phyloP scores from a whole-genome alignment of 2,329 filamentous ascomycete species.

The Septoria petroselini region DNA sequence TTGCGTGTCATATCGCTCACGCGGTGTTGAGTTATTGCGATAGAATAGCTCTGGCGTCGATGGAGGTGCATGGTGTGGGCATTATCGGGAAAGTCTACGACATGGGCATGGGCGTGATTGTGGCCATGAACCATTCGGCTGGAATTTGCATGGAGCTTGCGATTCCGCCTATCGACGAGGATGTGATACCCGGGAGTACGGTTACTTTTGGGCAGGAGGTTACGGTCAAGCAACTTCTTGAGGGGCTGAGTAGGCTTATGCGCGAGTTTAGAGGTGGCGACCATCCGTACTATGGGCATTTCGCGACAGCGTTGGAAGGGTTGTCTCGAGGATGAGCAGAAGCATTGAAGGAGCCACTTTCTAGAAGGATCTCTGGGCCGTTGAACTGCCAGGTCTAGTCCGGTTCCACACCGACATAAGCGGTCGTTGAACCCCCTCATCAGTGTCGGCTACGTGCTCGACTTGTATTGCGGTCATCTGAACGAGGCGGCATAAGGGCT shows the following conservation, averaged over 20 bases:
- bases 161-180: constrained; percentile 13
- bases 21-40: constrained; percentile 39
- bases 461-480: no score
- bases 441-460: no score
- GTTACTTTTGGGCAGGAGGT: not conserved
- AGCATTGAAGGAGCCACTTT: no score
- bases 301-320: constrained; percentile 18
- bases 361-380: no score
- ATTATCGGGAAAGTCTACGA: constrained; percentile 44
- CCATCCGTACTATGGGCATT: constrained; percentile 23
- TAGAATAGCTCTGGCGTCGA: constrained; percentile 36
- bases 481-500: no score
- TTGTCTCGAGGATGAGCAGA: constrained; percentile 8
- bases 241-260: constrained; percentile 20
- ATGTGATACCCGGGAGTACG: constrained; percentile 18
- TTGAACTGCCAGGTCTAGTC: no score
- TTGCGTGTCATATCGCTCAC: constrained; percentile 39
- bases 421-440: no score
- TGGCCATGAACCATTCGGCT: constrained; percentile 23
- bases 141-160: constrained; percentile 21
- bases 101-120: constrained; percentile 34
- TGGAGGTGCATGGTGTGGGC: constrained; percentile 45
- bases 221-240: constrained; percentile 16
- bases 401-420: no score
- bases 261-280: constrained; percentile 28